phyloP scores from a whole-genome alignment of 2,329 filamentous ascomycete species.

The Drechmeria coniospora region DNA sequence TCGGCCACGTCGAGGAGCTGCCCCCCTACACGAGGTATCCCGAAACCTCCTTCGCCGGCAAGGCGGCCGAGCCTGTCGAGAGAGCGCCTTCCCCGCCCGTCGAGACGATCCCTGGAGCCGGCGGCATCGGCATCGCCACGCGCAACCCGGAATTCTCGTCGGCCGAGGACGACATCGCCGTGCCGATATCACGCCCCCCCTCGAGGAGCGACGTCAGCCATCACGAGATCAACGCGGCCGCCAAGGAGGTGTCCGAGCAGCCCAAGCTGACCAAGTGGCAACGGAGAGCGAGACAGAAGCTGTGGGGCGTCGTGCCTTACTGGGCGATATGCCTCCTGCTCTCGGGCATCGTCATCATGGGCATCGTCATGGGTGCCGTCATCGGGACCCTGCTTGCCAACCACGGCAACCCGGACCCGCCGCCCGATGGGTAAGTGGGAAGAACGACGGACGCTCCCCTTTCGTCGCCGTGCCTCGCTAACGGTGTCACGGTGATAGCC shows the following conservation, averaged over 20 bases:
- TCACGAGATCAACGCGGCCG: slow-evolving; percentile 38
- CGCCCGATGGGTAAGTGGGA: slow-evolving; percentile 13
- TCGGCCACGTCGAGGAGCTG: slow-evolving; percentile 80
- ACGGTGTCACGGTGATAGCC: slow-evolving; percentile 4
- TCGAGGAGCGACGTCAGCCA: slow-evolving; percentile 36
- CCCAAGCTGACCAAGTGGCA: slow-evolving; percentile 34
- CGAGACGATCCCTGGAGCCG: slow-evolving; percentile 35
- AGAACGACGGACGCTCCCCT: too few relatives aligned
- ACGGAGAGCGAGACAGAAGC: slow-evolving; percentile 33
- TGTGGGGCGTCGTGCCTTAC: slow-evolving; percentile 44
- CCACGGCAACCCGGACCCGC: slow-evolving; percentile 1
- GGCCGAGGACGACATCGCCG: slow-evolving; percentile 34
- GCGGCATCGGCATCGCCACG: slow-evolving; percentile 44
- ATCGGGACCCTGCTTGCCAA: slow-evolving; percentile 12
- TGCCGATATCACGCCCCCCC: slow-evolving; percentile 34
- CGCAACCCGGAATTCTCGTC: slow-evolving; percentile 48
- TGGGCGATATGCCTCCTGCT: slow-evolving; percentile 42
- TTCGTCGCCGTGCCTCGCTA: background rate
- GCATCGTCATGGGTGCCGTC: slow-evolving; percentile 40
- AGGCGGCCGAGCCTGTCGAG: slow-evolving; percentile 11
- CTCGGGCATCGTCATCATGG: slow-evolving; percentile 34
- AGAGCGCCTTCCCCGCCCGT: slow-evolving; percentile 4
- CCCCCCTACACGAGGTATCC: slow-evolving; percentile 87
- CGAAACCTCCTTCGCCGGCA: slow-evolving; percentile 46
- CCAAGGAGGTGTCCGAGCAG: slow-evolving; percentile 31